A percentile compares a stretch with the other conserved stretches of the same genome.
These are phyloP conservation scores for Apophysomyces trapeziformis DNA, from an alignment of 371 early-diverging fungal species.

Conservation along the genomic window DNA sequence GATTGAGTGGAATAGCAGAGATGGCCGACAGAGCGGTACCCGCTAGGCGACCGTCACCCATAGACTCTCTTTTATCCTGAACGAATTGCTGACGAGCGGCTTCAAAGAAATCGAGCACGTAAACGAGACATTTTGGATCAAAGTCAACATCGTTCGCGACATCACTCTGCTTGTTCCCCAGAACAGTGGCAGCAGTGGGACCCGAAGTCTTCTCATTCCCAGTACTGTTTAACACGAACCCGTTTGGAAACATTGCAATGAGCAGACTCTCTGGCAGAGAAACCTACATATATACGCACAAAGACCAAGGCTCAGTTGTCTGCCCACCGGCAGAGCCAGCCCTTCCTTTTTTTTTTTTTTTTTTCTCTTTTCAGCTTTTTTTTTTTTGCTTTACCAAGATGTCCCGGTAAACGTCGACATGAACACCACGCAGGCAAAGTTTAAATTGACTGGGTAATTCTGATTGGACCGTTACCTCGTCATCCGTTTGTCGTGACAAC, in stretches of 20 bases:
- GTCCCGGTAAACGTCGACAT: conserved; percentile 7
- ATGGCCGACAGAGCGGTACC: conserved; percentile 14
- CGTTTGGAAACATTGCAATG: conserved; percentile 20
- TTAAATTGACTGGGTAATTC: conserved; percentile 4
- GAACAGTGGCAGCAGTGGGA: neutral
- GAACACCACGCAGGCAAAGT: conserved; percentile 1
- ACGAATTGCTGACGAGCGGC: neutral
- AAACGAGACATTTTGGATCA: conserved; percentile 16
- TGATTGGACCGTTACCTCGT: neutral
- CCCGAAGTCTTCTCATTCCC: neutral
- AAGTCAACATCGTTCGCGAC: conserved; percentile 18
- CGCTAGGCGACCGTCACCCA: conserved; percentile 20
- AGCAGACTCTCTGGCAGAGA: conserved; percentile 19
- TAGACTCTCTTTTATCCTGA: conserved; percentile 11
- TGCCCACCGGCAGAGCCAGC: neutral
- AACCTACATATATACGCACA: neutral
- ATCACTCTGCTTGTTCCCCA: neutral
- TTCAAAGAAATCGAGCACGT: conserved; percentile 14
- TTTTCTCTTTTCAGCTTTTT: neutral
- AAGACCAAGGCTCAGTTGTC: no score
- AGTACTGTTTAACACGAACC: conserved; percentile 8
- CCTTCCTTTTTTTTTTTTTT: neutral
- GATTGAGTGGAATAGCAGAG: conserved; percentile 18
- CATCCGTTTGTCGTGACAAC: neutral
- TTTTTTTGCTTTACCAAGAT: neutral